Conservation (phyloP, 768 basidiomycete genomes). For the Trametes cingulata region DNA sequence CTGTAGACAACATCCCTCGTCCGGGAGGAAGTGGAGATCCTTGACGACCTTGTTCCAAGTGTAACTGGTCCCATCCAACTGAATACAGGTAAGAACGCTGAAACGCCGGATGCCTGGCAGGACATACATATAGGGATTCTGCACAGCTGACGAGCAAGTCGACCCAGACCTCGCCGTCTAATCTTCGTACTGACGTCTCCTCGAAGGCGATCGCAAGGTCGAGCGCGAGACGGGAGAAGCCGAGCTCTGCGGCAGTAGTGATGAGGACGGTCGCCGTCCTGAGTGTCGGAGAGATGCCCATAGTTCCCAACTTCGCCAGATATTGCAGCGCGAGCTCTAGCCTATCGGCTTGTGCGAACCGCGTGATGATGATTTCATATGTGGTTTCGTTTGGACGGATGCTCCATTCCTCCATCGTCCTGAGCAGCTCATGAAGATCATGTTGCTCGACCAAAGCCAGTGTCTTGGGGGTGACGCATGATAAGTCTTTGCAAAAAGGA, state of each 20-base stretch:
- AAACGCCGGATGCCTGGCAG: not conserved
- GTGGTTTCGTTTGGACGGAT: slow-evolving; percentile 54
- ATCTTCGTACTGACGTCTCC: slow-evolving; percentile 47
- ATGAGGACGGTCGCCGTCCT: slow-evolving; percentile 54
- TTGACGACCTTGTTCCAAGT: slow-evolving; percentile 65
- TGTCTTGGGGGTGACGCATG: not conserved
- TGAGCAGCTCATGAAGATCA: slow-evolving; percentile 38
- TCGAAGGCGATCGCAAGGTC: slow-evolving; percentile 71
- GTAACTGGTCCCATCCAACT: slow-evolving; percentile 67
- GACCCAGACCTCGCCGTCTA: slow-evolving; percentile 62
- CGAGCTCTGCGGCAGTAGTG: slow-evolving; percentile 50
- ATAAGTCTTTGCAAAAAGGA: not conserved
- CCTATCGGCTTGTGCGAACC: slow-evolving; percentile 47
- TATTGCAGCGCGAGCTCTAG: slow-evolving; percentile 67
- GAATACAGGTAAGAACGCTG: not conserved
- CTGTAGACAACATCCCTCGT: slow-evolving; percentile 72
- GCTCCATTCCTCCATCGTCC: slow-evolving; percentile 53
- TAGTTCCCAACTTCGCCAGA: slow-evolving; percentile 57
- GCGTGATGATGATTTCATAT: slow-evolving; percentile 54
- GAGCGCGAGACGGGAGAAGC: slow-evolving; percentile 66
- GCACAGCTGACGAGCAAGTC: slow-evolving; percentile 67
- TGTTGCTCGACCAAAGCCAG: not conserved
- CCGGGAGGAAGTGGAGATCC: slow-evolving; percentile 54
- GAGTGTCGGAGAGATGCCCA: slow-evolving; percentile 52
- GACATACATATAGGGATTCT: slow-evolving; percentile 65